Percentiles rank a stretch among this genome's conserved stretches.
Evolutionary conservation across 345 rosid genomes (phyloP).

Genomic region (Eucalyptus pauciflora): DNA sequence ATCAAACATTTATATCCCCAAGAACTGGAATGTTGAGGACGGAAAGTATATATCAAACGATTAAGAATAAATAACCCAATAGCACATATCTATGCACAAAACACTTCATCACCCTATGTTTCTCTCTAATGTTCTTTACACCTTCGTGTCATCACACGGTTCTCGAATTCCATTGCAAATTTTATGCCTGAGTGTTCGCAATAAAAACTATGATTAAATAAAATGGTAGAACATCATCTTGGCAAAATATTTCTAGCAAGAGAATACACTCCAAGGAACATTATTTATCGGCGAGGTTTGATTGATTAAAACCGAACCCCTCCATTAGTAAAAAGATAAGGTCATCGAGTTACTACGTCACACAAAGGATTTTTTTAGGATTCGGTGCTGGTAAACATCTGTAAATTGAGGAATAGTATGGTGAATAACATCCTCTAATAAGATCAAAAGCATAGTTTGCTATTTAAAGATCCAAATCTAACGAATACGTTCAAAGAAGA

Average conservation of each 20-base stretch:
- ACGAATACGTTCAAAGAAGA: background rate
- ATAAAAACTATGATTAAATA: background rate
- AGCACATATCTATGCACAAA: background rate
- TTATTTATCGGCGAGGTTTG: background rate
- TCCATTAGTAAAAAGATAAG: background rate
- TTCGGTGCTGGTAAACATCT: background rate
- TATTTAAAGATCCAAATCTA: background rate
- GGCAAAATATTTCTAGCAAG: background rate
- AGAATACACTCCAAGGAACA: background rate
- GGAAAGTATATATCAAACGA: background rate
- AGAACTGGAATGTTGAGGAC: background rate
- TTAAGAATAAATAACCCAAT: background rate
- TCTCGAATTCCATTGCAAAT: background rate
- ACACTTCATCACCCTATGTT: background rate
- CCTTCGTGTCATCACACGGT: background rate
- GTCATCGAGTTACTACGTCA: background rate
- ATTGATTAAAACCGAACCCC: background rate
- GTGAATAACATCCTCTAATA: background rate
- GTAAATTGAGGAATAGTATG: background rate
- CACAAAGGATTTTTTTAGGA: background rate
- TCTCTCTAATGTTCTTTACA: background rate
- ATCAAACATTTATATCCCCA: background rate
- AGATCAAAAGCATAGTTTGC: background rate
- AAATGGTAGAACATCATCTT: background rate
- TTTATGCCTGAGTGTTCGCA: background rate